Percentiles rank a stretch among this genome's conserved stretches.
phyloP scores from a whole-genome alignment of 2,329 filamentous ascomycete species.

The Pezicula neosporulosa region DNA sequence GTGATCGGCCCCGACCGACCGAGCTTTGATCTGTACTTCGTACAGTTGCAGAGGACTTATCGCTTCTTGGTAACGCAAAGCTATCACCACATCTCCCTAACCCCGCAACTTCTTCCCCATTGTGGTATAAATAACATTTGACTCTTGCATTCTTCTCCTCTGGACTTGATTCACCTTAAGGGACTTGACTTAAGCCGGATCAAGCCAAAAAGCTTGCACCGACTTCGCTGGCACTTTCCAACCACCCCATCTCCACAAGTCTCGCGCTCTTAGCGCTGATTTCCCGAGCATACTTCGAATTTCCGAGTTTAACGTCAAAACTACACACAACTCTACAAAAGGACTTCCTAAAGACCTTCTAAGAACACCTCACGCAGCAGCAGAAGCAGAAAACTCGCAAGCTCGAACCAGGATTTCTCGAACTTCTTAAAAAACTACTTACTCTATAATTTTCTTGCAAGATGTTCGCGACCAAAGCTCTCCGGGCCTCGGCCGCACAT shows the following conservation, averaged over 20 bases:
- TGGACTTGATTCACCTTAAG: too few relatives aligned
- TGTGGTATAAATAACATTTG: too few relatives aligned
- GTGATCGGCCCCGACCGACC: too few relatives aligned
- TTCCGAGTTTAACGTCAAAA: neutral
- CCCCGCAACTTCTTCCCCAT: too few relatives aligned
- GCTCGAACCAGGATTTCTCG: neutral
- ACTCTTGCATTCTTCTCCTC: too few relatives aligned
- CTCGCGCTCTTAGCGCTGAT: neutral
- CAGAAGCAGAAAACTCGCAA: neutral
- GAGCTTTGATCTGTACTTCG: too few relatives aligned
- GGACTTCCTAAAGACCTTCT: too few relatives aligned
- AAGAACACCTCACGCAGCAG: too few relatives aligned
- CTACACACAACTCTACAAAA: neutral
- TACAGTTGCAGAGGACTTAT: too few relatives aligned
- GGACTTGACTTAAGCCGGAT: too few relatives aligned
- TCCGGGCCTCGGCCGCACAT: slow-evolving; percentile 28
- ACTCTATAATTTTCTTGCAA: slow-evolving; percentile 3
- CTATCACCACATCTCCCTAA: too few relatives aligned
- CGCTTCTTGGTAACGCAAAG: too few relatives aligned
- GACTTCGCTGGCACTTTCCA: neutral
- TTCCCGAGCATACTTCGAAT: neutral
- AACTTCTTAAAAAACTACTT: neutral
- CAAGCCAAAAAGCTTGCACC: neutral
- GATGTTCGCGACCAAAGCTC: slow-evolving; percentile 34
- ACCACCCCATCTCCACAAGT: neutral